Base-by-base conservation (phyloP, 2,329 filamentous ascomycete genomes). In the Monosporascus cannonballus region DNA sequence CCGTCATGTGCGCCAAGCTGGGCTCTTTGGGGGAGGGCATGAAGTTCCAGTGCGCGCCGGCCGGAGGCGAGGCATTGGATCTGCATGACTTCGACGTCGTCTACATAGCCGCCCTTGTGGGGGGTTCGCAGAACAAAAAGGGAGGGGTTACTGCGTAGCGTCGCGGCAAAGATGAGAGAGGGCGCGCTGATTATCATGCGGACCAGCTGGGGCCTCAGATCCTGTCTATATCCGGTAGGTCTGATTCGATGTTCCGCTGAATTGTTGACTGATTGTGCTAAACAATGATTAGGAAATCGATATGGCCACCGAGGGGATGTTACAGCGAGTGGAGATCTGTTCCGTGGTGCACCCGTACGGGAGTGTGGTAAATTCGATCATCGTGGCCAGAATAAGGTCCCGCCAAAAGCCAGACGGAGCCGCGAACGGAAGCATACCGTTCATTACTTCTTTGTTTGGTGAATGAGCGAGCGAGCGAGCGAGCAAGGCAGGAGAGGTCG, bases 71-170 rank as follows among this genome's bases (percentile, higher is more conserved):
- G 1, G 51, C 53, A 6, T 52, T 25, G 6, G 59, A 66, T 17
- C 67, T 76, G 54, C 52, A 49, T 0, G 52, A 54, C 0, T 75
- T 71, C 45, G 72, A 79, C 48, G 71, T 78, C 0, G 73, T 80
- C 0, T 79, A 74, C 56, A 59, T 80, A 4, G 77, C 77, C 3
- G 76, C 76, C 1, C 61, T 80, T 0, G 77, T 80, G 0, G 77
- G 77, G 0, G 61, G 63, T 11, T 66, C 68, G 1, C 69, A 72
- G n/a, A 37, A 49, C 0, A 63, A 72, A 1, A 80, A 80, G 59
- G 59, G 62, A 75, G 36, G 52, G 41, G 0, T 70, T 78, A 22
- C 49, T 79, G 2, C 51, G 56, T 6, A 58, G 58, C 1, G 56
- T 79, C 3, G 69, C 67, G 2, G 51, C 45, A 22, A 67, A 66